phyloP scores from a whole-genome alignment of 345 rosid genomes.

The Rubroshorea leprosula region DNA sequence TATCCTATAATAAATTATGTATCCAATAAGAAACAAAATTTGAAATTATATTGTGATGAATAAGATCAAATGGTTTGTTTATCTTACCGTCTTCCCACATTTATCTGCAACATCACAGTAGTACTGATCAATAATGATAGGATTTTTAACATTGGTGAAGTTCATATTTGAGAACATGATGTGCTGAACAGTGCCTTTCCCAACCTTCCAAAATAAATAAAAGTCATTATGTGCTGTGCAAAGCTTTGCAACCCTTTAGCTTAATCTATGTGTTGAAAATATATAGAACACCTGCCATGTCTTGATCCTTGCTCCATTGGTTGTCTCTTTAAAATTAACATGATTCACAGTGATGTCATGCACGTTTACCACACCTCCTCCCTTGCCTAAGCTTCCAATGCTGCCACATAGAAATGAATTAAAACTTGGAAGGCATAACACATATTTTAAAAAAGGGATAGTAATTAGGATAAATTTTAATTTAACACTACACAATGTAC shows the following conservation, averaged over 20 bases:
- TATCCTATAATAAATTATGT: too few species aligned
- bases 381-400: constrained; percentile 30
- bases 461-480: not conserved
- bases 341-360: constrained; percentile 4
- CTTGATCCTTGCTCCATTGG: constrained; percentile 38
- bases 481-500: too few species aligned
- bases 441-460: too few species aligned
- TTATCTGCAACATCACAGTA: too few species aligned
- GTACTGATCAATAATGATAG: too few species aligned
- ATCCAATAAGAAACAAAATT: too few species aligned
- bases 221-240: not conserved
- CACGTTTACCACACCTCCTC: constrained; percentile 18
- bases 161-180: constrained; percentile 25
- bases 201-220: constrained; percentile 13
- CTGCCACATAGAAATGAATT: not conserved
- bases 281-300: constrained; percentile 28
- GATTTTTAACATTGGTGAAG: constrained; percentile 17
- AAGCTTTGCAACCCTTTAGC: not conserved
- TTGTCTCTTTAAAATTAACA: constrained; percentile 16
- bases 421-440: not conserved
- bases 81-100: too few species aligned
- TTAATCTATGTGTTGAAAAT: not conserved
- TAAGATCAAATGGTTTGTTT: too few species aligned
- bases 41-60: too few species aligned
- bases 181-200: constrained; percentile 20